These are phyloP conservation scores for Dryadomyces sulphureus DNA, from an alignment of 2,329 filamentous ascomycete species.

Conservation along the genomic window DNA sequence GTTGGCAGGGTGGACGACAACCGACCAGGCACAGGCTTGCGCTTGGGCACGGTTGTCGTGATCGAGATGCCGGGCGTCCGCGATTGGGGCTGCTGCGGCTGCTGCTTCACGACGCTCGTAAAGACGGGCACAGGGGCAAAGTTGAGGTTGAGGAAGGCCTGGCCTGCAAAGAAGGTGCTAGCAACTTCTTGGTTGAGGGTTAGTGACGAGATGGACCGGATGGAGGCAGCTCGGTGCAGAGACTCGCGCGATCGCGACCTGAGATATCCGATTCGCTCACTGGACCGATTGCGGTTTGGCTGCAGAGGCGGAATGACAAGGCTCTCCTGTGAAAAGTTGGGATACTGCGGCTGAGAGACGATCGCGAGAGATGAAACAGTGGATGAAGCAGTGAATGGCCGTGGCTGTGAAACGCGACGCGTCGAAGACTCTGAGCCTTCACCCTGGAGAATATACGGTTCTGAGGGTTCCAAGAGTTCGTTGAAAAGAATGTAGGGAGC, in stretches of 20 bases:
- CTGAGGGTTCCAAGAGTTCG: no score
- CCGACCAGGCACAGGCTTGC: conserved; percentile 8
- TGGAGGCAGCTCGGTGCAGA: conserved; percentile 7
- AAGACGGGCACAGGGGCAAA: conserved; percentile 17
- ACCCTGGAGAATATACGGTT: no score
- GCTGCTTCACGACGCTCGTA: conserved; percentile 6
- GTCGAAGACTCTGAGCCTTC: no score
- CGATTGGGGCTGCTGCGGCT: not conserved
- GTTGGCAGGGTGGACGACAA: not conserved
- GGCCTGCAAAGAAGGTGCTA: conserved; percentile 22
- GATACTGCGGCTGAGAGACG: conserved; percentile 18
- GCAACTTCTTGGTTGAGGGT: conserved; percentile 31
- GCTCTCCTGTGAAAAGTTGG: conserved; percentile 46
- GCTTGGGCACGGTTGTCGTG: conserved; percentile 2
- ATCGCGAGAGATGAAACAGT: conserved; percentile 17
- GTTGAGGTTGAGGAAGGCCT: conserved; percentile 23
- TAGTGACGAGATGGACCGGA: conserved; percentile 40
- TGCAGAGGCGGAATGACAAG: conserved; percentile 41
- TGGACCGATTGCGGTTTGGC: conserved; percentile 29
- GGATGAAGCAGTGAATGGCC: conserved; percentile 2
- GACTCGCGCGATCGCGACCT: conserved; percentile 38
- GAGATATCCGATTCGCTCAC: conserved; percentile 33
- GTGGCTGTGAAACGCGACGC: not conserved
- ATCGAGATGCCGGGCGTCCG: not conserved
- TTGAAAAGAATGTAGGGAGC: no score